Conservation (phyloP, 2,329 filamentous ascomycete species). For the Lomentospora prolificans region DNA sequence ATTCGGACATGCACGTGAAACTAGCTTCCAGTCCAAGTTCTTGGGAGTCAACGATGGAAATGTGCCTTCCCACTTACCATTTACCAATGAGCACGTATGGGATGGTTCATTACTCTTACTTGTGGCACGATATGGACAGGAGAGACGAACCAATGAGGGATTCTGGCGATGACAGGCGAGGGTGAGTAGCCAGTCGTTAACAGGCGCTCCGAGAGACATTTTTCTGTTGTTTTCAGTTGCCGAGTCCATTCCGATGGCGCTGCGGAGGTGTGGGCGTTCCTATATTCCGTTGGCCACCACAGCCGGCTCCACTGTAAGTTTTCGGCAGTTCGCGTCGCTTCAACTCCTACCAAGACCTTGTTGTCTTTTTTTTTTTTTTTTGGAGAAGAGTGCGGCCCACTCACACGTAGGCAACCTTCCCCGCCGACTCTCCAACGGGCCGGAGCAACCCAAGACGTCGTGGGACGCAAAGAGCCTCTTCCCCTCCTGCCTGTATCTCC, state of each 20-base stretch:
- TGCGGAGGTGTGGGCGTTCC: not conserved
- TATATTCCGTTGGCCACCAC: not conserved
- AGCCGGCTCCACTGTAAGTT: not conserved
- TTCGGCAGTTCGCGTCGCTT: slow-evolving; percentile 1
- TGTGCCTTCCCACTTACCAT: not conserved
- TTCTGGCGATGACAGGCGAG: not conserved
- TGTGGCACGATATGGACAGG: not conserved
- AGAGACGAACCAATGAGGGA: not conserved
- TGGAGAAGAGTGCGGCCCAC: too few relatives aligned
- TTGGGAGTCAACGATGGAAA: too few relatives aligned
- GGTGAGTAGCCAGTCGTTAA: too few relatives aligned
- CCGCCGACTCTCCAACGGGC: too few relatives aligned
- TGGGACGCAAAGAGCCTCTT: not conserved
- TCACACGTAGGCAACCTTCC: too few relatives aligned
- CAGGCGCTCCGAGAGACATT: too few relatives aligned
- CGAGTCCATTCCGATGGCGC: not conserved
- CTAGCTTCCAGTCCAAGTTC: too few relatives aligned
- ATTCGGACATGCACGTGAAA: not conserved
- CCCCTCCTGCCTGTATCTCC: not conserved
- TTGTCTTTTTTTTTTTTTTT: not conserved
- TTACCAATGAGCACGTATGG: not conserved
- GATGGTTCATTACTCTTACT: not conserved
- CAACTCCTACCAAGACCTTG: not conserved
- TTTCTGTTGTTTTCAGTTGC: too few relatives aligned
- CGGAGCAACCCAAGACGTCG: too few relatives aligned